Evolutionary conservation across 2,329 filamentous ascomycete species (phyloP).

Genomic region (Pseudocercospora cruenta): DNA sequence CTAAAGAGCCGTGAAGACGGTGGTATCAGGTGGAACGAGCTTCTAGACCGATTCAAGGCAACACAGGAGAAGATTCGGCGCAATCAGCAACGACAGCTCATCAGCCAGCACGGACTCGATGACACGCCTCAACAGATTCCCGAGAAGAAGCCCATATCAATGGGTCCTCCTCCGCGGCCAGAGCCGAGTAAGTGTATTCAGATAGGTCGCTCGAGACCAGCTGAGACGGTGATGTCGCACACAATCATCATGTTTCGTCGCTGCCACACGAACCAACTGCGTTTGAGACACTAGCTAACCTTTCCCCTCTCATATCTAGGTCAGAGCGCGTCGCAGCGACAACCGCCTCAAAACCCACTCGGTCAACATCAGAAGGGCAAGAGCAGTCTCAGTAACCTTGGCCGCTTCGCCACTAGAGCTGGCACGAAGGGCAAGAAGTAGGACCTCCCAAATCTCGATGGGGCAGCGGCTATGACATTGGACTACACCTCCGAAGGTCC

Average conservation of each 20-base stretch:
- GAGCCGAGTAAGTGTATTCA: background rate
- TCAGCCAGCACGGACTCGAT: conserved; percentile 31
- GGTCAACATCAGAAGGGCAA: conserved; percentile 36
- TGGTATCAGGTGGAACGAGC: conserved; percentile 81
- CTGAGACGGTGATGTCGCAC: background rate
- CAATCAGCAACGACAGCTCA: conserved; percentile 54
- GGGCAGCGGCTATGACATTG: background rate
- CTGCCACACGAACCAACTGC: background rate
- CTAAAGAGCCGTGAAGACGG: conserved; percentile 72
- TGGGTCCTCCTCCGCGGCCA: conserved; percentile 15
- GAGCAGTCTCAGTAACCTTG: conserved; percentile 50
- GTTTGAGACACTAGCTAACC: background rate
- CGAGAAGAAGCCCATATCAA: conserved; percentile 27
- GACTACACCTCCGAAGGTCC: background rate
- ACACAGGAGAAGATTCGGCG: conserved; percentile 86
- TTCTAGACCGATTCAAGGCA: conserved; percentile 90
- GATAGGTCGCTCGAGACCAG: background rate
- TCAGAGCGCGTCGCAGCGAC: conserved; percentile 8
- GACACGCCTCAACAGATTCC: conserved; percentile 23
- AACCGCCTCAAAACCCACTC: conserved; percentile 23
- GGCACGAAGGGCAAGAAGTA: conserved; percentile 39
- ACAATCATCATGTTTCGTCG: background rate
- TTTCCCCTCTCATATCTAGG: background rate
- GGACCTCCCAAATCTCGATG: background rate
- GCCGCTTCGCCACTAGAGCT: conserved; percentile 49